Conservation (phyloP, 2,329 filamentous ascomycete species). For the Teratosphaeria gauchensis region DNA sequence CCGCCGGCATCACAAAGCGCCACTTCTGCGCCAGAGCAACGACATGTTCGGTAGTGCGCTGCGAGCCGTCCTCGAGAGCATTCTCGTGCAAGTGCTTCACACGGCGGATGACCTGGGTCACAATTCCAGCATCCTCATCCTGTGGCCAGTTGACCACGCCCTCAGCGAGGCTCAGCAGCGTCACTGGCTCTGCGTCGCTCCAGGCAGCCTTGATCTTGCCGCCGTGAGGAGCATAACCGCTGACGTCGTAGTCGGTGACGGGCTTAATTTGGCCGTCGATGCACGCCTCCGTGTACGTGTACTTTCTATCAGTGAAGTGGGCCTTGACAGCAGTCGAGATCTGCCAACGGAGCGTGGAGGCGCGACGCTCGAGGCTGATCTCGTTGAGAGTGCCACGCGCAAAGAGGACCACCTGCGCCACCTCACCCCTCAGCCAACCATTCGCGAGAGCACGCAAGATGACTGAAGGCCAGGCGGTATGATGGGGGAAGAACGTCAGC, state of each 20-base stretch:
- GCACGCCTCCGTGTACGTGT: too few species aligned
- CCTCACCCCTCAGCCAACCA: neutral
- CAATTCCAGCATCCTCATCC: neutral
- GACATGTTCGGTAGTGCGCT: too few species aligned
- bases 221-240: neutral
- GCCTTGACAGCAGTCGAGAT: neutral
- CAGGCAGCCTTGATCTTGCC: neutral
- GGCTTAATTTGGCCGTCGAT: neutral
- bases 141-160: neutral
- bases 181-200: neutral
- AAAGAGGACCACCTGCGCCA: neutral
- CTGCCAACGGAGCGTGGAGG: neutral
- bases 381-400: neutral
- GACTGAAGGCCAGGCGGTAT: neutral
- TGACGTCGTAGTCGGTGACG: neutral
- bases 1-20: too few species aligned
- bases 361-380: neutral
- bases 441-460: neutral
- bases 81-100: too few species aligned
- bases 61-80: neutral
- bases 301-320: too few species aligned
- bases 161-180: neutral
- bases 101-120: neutral
- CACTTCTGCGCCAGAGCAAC: too few species aligned
- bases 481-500: neutral